phyloP scores from a whole-genome alignment of 1,139 yeast species.

The Scheffersomyces quercinus region DNA sequence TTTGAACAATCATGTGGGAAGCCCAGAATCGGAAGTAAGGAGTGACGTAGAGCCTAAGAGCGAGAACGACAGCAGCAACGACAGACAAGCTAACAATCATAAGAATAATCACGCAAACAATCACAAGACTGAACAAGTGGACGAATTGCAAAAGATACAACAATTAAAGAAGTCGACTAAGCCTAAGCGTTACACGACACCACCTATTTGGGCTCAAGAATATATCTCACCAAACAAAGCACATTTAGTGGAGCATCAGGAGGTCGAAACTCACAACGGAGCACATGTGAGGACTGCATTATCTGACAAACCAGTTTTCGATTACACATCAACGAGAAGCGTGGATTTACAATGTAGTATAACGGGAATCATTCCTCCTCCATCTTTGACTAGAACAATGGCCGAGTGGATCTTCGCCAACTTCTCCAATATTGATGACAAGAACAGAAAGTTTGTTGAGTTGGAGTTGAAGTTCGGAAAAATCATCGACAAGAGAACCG shows the following conservation, averaged over 20 bases:
- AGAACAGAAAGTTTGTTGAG: conserved; percentile 65
- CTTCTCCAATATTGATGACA: conserved; percentile 60
- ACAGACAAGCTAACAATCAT: conserved; percentile 1
- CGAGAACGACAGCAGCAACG: conserved; percentile 3
- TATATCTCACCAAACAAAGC: conserved; percentile 53
- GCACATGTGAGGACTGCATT: conserved; percentile 4
- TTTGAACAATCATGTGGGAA: no score
- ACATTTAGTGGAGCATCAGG: conserved; percentile 9
- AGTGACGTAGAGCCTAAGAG: no score
- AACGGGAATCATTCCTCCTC: conserved; percentile 76
- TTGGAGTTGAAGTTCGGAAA: conserved; percentile 82
- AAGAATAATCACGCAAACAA: not conserved
- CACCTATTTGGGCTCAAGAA: conserved; percentile 84
- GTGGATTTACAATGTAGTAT: conserved; percentile 58
- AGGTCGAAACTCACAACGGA: not conserved
- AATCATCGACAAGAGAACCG: conserved; percentile 65
- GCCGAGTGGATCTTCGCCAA: conserved; percentile 91
- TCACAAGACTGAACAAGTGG: conserved; percentile 1
- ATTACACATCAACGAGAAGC: conserved; percentile 34
- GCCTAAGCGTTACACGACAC: conserved; percentile 63
- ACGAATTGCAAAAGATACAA: conserved; percentile 18
- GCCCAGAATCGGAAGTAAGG: no score
- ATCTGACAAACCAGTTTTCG: conserved; percentile 34
- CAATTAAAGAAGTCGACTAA: conserved; percentile 29
- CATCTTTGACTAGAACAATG: conserved; percentile 76